A percentile compares a stretch with the other conserved stretches of the same genome.
phyloP scores from a whole-genome alignment of 2,329 filamentous ascomycete species.

The Westerdykella sp. region DNA sequence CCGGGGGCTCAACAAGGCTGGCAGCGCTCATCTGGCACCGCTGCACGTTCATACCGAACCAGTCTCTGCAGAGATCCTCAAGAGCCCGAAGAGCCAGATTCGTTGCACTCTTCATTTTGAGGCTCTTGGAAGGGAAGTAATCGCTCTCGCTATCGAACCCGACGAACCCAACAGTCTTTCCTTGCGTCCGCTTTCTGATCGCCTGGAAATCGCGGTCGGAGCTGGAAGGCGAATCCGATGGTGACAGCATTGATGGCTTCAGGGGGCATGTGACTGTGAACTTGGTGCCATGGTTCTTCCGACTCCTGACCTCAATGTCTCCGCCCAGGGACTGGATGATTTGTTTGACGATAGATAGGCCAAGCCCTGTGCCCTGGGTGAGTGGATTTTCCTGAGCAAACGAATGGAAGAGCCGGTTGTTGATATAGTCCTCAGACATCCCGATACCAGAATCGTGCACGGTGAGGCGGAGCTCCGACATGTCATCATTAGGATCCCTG shows the following conservation, averaged over 20 bases:
- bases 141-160: conserved; percentile 31
- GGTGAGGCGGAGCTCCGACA: conserved; percentile 26
- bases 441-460: conserved; percentile 37
- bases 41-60: conserved; percentile 31
- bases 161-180: conserved; percentile 26
- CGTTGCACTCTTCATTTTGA: conserved; percentile 29
- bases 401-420: conserved; percentile 33
- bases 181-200: conserved; percentile 23
- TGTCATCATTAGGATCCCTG: conserved; percentile 15
- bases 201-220: conserved; percentile 18
- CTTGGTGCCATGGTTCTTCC: conserved; percentile 33
- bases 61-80: conserved; percentile 28
- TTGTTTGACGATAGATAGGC: conserved; percentile 37
- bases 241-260: conserved; percentile 27
- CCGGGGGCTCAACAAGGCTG: conserved; percentile 10
- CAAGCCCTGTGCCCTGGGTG: conserved; percentile 36
- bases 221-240: conserved; percentile 16
- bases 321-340: conserved; percentile 35
- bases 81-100: conserved; percentile 28
- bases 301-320: conserved; percentile 32
- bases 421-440: conserved; percentile 37
- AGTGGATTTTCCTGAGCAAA: conserved; percentile 38
- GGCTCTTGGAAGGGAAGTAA: conserved; percentile 22
- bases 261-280: conserved; percentile 33
- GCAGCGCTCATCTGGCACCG: conserved; percentile 5